Conservation (phyloP, 495 filamentous ascomycete genomes). For the Polyplosphaeria fusca region DNA sequence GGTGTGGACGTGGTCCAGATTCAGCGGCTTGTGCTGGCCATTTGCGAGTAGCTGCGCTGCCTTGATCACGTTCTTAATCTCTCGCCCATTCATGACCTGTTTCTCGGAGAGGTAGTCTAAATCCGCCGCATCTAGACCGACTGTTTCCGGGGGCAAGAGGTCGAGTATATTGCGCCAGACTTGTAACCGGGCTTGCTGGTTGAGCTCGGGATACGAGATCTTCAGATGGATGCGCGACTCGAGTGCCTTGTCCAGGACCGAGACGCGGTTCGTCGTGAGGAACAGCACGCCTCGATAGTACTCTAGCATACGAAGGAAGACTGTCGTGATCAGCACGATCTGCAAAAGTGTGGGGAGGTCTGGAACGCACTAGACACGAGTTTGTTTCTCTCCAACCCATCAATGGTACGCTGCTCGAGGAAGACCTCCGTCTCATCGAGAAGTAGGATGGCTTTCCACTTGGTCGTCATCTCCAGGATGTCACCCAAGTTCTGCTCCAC, state of each 20-base stretch:
- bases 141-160: slow-evolving; percentile 18
- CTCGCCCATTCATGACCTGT: slow-evolving; percentile 54
- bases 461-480: slow-evolving; percentile 39
- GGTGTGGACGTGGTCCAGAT: slow-evolving; percentile 67
- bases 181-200: slow-evolving; percentile 24
- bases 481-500: slow-evolving; percentile 37
- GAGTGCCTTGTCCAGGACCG: slow-evolving; percentile 40
- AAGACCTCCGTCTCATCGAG: slow-evolving; percentile 69
- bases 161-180: slow-evolving; percentile 47
- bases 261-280: slow-evolving; percentile 39
- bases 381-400: slow-evolving; percentile 41
- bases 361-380: slow-evolving; percentile 35
- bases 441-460: slow-evolving; percentile 48
- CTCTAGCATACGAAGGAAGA: slow-evolving; percentile 52
- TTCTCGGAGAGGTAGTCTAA: slow-evolving; percentile 43
- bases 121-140: slow-evolving; percentile 40
- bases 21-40: slow-evolving; percentile 64
- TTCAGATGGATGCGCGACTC: slow-evolving; percentile 42
- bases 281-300: slow-evolving; percentile 56
- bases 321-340: slow-evolving; percentile 7
- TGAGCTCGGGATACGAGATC: slow-evolving; percentile 40
- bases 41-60: slow-evolving; percentile 48
- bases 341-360: too few species aligned
- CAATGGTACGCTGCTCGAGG: slow-evolving; percentile 47
- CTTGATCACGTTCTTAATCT: slow-evolving; percentile 64